Base-by-base conservation (phyloP, 73 alveolate species). In the Breviolum minutum region DNA sequence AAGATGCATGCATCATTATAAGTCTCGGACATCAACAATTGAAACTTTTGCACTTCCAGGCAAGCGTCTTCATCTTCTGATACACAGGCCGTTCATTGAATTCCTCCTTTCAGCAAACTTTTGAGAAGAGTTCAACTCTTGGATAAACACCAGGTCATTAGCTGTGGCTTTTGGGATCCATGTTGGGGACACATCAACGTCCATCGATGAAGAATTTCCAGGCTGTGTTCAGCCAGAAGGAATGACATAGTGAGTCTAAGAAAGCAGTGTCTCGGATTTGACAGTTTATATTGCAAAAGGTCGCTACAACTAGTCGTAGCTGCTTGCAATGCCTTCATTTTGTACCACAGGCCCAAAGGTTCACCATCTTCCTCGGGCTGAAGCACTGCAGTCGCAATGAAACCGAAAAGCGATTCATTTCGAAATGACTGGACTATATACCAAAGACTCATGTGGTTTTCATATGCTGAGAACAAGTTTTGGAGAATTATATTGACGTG, bases 331-430 rank as follows among this genome's bases (percentile, higher is more conserved):
- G 27, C 86, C 86, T 77, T 7, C 86, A 24, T n/a, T 26, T 77
- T 77, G 63, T 29, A n/a, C 86, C 86, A 77, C 62, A 77, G 22
- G 19, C 86, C 86, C 86, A 77, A 77, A 62, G 63, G 63, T 20
- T 77, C 62, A 29, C 63, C 86, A 27, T 29, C 86, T 77, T 77
- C 86, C 86, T 77, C 85, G 30, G 82, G 13, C 13, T 22, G 13
- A 8, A 17, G 13, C 32, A 8, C 30, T 40, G 54, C 54, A 3
- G 82, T 13, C 82, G n/a, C n/a, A 71, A 8, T 13, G 40, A n/a
- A n/a, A 27, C n/a, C n/a, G 63, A 76, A 20, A 27, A 9, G 60
- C 16, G 62, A 76, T 63, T 2, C 54, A 40, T 40, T 40, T 40
- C 20, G 26, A 5, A n/a, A 27, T 61, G 62, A 61, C 81, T 71